These are phyloP conservation scores for Isabelozyma rhagii DNA, from an alignment of 805 yeast species.

Conservation along the genomic window DNA sequence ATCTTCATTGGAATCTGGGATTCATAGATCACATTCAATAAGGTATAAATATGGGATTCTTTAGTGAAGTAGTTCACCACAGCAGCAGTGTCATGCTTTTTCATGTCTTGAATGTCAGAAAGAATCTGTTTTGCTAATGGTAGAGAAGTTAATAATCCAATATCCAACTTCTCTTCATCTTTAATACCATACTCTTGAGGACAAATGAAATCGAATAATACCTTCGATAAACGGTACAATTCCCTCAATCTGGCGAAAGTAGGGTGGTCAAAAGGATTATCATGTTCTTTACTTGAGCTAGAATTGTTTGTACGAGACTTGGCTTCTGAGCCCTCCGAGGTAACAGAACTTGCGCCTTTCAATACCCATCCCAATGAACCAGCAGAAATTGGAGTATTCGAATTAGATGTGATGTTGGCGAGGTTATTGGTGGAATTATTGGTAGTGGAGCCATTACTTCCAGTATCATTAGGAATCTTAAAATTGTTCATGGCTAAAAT, in stretches of 20 bases:
- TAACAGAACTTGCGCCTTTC: constrained; percentile 35
- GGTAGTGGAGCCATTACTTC: constrained; percentile 12
- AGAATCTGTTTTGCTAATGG: constrained; percentile 90
- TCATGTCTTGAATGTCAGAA: constrained; percentile 75
- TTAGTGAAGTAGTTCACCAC: constrained; percentile 91
- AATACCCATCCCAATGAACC: constrained; percentile 77
- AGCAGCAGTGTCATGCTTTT: constrained; percentile 75
- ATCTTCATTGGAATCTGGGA: constrained; percentile 93
- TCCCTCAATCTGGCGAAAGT: constrained; percentile 81
- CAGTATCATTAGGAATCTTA: constrained; percentile 47
- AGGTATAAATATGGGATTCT: constrained; percentile 94
- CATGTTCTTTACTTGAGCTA: constrained; percentile 17
- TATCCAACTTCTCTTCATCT: constrained; percentile 91
- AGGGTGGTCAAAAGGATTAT: constrained; percentile 67
- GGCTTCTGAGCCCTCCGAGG: constrained; percentile 13
- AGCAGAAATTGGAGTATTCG: constrained; percentile 38
- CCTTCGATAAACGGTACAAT: constrained; percentile 84
- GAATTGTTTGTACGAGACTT: constrained; percentile 23
- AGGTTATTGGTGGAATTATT: constrained; percentile 21
- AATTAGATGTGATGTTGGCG: constrained; percentile 12
- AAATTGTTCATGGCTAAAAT: constrained; percentile 74
- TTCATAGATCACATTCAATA: constrained; percentile 86
- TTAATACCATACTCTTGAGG: constrained; percentile 99
- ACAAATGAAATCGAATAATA: constrained; percentile 92
- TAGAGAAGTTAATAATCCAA: constrained; percentile 88